Base-by-base conservation (phyloP, 176 grass and related monocot species). In the Musa itinerans region DNA sequence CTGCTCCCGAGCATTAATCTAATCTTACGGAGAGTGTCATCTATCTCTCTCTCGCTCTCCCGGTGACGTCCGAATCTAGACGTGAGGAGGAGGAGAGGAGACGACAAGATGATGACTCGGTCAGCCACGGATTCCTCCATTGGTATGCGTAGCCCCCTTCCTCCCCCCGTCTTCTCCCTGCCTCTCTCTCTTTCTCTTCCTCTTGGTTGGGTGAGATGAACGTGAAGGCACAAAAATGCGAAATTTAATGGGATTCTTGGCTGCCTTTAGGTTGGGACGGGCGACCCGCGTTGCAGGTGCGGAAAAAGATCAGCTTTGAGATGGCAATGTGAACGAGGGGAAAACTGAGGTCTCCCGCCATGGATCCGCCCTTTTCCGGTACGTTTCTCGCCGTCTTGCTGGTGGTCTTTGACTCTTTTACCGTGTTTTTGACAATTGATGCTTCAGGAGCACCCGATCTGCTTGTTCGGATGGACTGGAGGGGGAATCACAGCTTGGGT, bases 341-440 rank as follows among this genome's bases (percentile, higher is more conserved):
- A 54, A 53, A 72, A 34, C 27, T 62, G 78, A 70, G 52, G 65
- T 54, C 68, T 22, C 11, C 27, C 53, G 67, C 34, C 53, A 79
- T 79, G 78, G 78, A 79, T 79, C 78, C 78, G 52, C 66, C 68
- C 22, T 71, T 71, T 7, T 63, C 78, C 13, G 78, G 78, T 79
- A 27, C 68, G 21, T 79, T 14, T 79, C 5, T 70, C 11, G n/a
- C 29, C 54, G 8, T 13, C 22, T 71, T 68, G 10, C 16, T 69
- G 2, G 3, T 49, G n/a, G 15, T 54, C 21, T 70, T 79, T 52
- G 10, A 16, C 63, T 6, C 4, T n/a, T 49, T 62, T 61, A 1
- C 11, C 50, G 11, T 5, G 9, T n/a, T 49, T 61, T 51, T 76
- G 25, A 29, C 15, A 12, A 27, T 62, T 76, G 55, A 62, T 54